Percentiles rank a stretch among this genome's conserved stretches.
phyloP scores from a whole-genome alignment of 1,139 yeast species.

The Suhomyces maxii region DNA sequence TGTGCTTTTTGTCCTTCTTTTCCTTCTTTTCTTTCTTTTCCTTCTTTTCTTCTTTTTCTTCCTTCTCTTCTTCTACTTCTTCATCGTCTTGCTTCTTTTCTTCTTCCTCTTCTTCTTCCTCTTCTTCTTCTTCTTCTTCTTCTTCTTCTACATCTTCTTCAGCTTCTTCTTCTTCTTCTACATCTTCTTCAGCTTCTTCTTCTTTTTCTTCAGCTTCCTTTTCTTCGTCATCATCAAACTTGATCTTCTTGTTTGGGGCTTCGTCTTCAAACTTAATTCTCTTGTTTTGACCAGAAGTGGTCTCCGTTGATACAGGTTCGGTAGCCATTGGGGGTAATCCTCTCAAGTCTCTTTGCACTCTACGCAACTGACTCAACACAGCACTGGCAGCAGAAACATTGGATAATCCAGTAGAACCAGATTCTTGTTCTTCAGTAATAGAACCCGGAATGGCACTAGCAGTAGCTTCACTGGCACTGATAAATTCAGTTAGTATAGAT shows the following conservation, averaged over 20 bases:
- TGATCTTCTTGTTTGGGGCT: constrained; percentile 25
- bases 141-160: constrained; percentile 21
- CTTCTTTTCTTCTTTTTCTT: constrained; percentile 22
- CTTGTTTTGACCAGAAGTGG: constrained; percentile 17
- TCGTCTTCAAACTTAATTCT: constrained; percentile 27
- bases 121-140: constrained; percentile 16
- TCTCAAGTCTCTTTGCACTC: constrained; percentile 70
- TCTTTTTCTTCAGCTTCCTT: constrained; percentile 4
- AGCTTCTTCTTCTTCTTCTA: constrained; percentile 17
- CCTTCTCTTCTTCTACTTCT: constrained; percentile 14
- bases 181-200: constrained; percentile 14
- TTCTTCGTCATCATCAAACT: constrained; percentile 26
- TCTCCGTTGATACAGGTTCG: constrained; percentile 18
- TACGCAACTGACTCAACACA: constrained; percentile 56
- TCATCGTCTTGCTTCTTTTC: constrained; percentile 10
- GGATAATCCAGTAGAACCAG: constrained; percentile 22
- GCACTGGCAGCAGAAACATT: constrained; percentile 29
- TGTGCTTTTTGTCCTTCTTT: constrained; percentile 38
- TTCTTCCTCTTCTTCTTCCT: constrained; percentile 14
- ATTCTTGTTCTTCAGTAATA: constrained; percentile 9
- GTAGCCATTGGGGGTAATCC: constrained; percentile 66
- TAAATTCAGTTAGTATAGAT: constrained; percentile 45
- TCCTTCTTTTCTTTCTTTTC: constrained; percentile 20
- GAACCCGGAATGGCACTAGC: constrained; percentile 13
- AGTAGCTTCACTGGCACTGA: constrained; percentile 32